These are phyloP conservation scores for Nitzschia palea DNA, from an alignment of 108 stramenopile species.

Conservation along the genomic window DNA sequence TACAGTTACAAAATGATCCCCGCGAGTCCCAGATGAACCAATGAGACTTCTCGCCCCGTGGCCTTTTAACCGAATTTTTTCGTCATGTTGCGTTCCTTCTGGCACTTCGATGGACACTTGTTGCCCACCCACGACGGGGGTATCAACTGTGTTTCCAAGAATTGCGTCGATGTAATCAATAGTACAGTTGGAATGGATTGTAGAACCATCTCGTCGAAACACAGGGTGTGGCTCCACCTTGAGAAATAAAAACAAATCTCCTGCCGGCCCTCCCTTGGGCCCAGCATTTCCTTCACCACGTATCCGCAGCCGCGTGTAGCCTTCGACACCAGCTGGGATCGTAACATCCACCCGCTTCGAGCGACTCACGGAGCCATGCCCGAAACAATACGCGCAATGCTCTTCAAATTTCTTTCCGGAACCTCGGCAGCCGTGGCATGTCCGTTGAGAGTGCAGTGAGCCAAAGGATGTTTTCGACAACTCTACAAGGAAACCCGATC, in stretches of 20 bases:
- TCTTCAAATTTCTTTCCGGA: conserved; percentile 90
- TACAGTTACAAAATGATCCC: conserved; percentile 96
- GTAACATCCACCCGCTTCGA: conserved; percentile 95
- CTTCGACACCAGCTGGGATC: conserved; percentile 94
- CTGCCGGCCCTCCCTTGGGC: conserved; percentile 89
- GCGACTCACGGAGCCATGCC: conserved; percentile 85
- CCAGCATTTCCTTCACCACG: conserved; percentile 96
- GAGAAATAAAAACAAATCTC: conserved; percentile 96
- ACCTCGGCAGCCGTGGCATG: conserved; percentile 91
- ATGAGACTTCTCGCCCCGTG: conserved; percentile 84
- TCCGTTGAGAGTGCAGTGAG: conserved; percentile 93
- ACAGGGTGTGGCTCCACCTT: conserved; percentile 84
- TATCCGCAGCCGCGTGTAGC: conserved; percentile 94
- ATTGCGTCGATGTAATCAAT: conserved; percentile 94
- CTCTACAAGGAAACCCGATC: conserved; percentile 88
- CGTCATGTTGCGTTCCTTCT: conserved; percentile 93
- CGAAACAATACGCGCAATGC: conserved; percentile 91
- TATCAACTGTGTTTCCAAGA: conserved; percentile 87
- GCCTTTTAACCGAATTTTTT: conserved; percentile 90
- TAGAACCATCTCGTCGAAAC: conserved; percentile 92
- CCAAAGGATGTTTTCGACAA: conserved; percentile 94
- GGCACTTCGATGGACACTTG: conserved; percentile 95
- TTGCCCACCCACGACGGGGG: conserved; percentile 87
- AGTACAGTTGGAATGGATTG: conserved; percentile 86
- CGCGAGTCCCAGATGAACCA: conserved; percentile 74